phyloP scores from a whole-genome alignment of 371 early-diverging fungal species.

The Mortierella sp. region DNA sequence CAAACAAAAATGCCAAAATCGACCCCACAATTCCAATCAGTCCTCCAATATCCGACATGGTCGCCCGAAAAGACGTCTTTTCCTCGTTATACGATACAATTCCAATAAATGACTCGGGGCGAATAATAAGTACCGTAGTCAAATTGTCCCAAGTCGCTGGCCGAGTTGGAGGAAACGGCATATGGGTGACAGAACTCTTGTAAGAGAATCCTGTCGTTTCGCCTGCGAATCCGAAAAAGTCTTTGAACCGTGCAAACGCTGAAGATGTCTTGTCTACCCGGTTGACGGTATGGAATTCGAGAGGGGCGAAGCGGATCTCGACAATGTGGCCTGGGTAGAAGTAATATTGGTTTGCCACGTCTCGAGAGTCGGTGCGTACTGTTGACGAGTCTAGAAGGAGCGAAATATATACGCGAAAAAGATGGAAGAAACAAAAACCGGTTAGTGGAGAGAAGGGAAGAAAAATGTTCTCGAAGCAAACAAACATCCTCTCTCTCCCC shows the following conservation, averaged over 20 bases:
- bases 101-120: conserved; percentile 18
- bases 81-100: conserved; percentile 16
- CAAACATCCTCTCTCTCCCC: no score
- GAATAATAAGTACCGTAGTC: conserved; percentile 36
- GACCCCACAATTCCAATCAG: conserved; percentile 32
- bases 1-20: conserved; percentile 36
- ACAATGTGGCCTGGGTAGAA: conserved; percentile 38
- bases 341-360: conserved; percentile 23
- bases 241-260: no score
- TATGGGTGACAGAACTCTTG: background rate
- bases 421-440: background rate
- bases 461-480: no score
- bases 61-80: conserved; percentile 28
- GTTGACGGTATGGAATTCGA: conserved; percentile 5
- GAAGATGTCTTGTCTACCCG: no score
- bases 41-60: conserved; percentile 45
- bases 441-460: background rate
- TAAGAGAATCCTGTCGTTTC: conserved; percentile 9
- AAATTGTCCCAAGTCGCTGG: background rate
- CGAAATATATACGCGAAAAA: no score
- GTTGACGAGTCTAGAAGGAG: background rate
- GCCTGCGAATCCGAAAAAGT: conserved; percentile 19
- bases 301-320: conserved; percentile 34
- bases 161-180: conserved; percentile 11
- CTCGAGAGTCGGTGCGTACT: background rate